phyloP scores from a whole-genome alignment of 73 alveolate genomes.

The Tetrahymena elliotti region DNA sequence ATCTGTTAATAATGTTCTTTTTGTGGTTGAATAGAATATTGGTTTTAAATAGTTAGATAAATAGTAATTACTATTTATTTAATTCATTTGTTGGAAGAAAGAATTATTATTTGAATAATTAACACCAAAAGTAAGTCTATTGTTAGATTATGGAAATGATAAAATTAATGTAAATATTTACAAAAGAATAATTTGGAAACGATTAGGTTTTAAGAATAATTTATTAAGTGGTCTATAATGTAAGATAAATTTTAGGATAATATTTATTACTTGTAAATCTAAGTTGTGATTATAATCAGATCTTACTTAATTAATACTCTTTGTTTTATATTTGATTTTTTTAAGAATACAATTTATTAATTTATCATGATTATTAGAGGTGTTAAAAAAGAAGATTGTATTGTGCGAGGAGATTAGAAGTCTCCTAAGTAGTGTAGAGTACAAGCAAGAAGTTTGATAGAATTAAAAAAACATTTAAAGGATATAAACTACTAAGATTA shows the following conservation, averaged over 20 bases:
- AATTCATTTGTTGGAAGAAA: too few relatives aligned
- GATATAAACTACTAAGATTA: neutral
- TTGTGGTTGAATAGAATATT: too few relatives aligned
- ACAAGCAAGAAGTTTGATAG: neutral
- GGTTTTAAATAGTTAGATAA: too few relatives aligned
- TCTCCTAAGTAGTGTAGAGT: neutral
- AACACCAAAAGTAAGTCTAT: too few relatives aligned
- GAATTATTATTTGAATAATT: too few relatives aligned
- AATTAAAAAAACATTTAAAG: neutral
- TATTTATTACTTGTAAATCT: neutral
- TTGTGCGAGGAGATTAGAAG: neutral
- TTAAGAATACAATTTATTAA: neutral
- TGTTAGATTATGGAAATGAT: neutral
- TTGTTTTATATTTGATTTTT: neutral
- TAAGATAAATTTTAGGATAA: neutral
- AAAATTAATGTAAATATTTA: too few relatives aligned
- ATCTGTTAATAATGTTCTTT: too few relatives aligned
- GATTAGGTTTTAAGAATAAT: neutral
- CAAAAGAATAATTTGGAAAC: neutral
- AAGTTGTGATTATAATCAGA: neutral
- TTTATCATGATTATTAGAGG: neutral
- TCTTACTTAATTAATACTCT: neutral
- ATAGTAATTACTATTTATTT: too few relatives aligned
- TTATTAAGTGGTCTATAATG: neutral
- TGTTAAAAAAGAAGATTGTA: neutral